Percentiles rank a stretch among this genome's conserved stretches.
phyloP scores from a whole-genome alignment of 139 green algal species.

The Tetradesmus obliquus region DNA sequence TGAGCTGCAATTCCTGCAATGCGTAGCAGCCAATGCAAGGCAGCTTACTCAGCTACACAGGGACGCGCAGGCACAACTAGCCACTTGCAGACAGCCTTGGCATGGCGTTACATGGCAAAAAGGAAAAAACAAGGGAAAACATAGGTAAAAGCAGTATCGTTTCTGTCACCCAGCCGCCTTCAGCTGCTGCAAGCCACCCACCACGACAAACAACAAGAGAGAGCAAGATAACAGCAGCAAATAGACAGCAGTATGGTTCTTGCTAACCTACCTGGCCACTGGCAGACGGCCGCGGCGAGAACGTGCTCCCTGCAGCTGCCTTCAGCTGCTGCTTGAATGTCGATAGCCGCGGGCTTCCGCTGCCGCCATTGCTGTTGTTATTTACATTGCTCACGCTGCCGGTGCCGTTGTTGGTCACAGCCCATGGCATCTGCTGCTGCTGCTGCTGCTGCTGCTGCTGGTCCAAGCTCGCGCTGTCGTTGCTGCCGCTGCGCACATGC shows the following conservation, averaged over 20 bases:
- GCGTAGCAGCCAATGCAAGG: slow-evolving; percentile 50
- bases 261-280: not conserved
- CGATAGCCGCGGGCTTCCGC: not conserved
- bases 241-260: not conserved
- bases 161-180: not conserved
- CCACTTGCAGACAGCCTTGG: slow-evolving; percentile 4
- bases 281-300: not conserved
- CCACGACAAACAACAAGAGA: too few relatives aligned
- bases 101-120: too few relatives aligned
- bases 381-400: not conserved
- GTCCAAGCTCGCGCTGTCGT: not conserved
- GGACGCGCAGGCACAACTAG: too few relatives aligned
- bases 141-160: too few relatives aligned
- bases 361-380: not conserved
- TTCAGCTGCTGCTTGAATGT: slow-evolving; percentile 8
- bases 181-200: not conserved
- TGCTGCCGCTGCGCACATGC: slow-evolving; percentile 1
- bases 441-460: not conserved
- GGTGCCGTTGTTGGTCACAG: not conserved
- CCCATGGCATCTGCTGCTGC: slow-evolving; percentile 12
- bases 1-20: too few relatives aligned
- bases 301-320: not conserved
- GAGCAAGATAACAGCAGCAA: too few relatives aligned
- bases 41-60: slow-evolving; percentile 69
- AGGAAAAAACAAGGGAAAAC: too few relatives aligned